Percentiles rank a stretch among this genome's conserved stretches.
Evolutionary conservation across 495 filamentous ascomycete species (phyloP).

Genomic region (Aspergillus funiculosus): DNA sequence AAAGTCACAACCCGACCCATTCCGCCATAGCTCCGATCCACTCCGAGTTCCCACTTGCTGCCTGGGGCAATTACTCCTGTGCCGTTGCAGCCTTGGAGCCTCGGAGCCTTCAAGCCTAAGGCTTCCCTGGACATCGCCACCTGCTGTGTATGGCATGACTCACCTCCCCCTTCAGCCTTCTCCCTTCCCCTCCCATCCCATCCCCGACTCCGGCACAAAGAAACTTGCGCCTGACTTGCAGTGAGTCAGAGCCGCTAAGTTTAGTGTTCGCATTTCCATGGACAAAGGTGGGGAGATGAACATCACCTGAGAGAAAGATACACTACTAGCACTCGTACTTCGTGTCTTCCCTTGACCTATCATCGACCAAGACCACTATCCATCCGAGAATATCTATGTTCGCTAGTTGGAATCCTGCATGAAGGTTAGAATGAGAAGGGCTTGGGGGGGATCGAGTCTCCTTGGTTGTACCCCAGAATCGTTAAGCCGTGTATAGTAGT

Average conservation of each 20-base stretch:
- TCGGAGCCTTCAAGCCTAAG: background rate
- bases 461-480: background rate
- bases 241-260: slow-evolving; percentile 1
- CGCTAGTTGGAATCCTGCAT: too few relatives aligned
- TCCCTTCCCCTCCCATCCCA: background rate
- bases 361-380: too few relatives aligned
- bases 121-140: slow-evolving; percentile 2
- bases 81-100: background rate
- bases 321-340: too few relatives aligned
- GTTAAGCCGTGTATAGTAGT: background rate
- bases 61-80: background rate
- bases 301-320: slow-evolving; percentile 10
- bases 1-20: too few relatives aligned
- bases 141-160: slow-evolving; percentile 2
- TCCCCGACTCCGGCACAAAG: background rate
- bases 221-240: too few relatives aligned
- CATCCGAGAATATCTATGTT: background rate
- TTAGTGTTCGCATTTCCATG: slow-evolving; percentile 1
- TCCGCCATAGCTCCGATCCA: too few relatives aligned
- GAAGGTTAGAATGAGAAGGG: too few relatives aligned
- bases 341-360: too few relatives aligned
- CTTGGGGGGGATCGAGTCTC: too few relatives aligned
- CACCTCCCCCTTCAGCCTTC: too few relatives aligned
- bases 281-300: background rate
- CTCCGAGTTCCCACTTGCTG: background rate